Evolutionary conservation across 495 filamentous ascomycete species (phyloP).

Genomic region (Xylaria scruposa): DNA sequence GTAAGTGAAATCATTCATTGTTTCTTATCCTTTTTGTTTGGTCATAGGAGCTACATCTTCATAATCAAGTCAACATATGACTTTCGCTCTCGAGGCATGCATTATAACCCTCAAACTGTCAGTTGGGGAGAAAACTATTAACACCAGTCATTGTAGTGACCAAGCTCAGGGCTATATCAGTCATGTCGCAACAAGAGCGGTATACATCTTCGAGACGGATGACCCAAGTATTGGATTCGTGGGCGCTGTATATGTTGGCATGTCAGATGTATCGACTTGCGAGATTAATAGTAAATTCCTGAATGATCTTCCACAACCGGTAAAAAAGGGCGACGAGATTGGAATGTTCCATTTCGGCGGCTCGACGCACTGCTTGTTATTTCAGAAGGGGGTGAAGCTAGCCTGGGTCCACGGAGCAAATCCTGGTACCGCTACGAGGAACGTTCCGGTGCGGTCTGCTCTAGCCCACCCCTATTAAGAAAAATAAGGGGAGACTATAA

Average conservation of each 20-base stretch:
- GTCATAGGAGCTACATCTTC: conserved; percentile 10
- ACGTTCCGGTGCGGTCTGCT: conserved; percentile 6
- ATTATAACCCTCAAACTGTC: conserved; percentile 10
- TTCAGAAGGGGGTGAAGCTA: conserved; percentile 36
- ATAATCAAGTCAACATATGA: conserved; percentile 12
- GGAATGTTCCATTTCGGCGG: conserved; percentile 70
- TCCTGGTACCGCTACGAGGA: conserved; percentile 3
- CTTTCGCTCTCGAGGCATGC: conserved; percentile 11
- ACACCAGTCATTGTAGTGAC: conserved; percentile 12
- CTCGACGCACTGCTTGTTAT: conserved; percentile 62
- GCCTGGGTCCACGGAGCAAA: conserved; percentile 11
- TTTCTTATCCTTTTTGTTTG: conserved; percentile 13
- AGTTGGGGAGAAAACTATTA: conserved; percentile 16
- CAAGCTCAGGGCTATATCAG: conserved; percentile 58
- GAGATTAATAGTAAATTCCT: conserved; percentile 55
- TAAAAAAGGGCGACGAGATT: conserved; percentile 64
- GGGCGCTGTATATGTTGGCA: conserved; percentile 61
- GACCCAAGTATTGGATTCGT: conserved; percentile 61
- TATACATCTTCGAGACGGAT: conserved; percentile 64
- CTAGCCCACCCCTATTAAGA: conserved; percentile 4
- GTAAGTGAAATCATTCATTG: conserved; percentile 16
- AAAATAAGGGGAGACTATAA: too few species aligned
- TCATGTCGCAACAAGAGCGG: conserved; percentile 53
- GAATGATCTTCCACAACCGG: conserved; percentile 44
- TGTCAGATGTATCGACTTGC: conserved; percentile 65